Percentiles rank a stretch among this genome's conserved stretches.
Conservation (phyloP, 345 rosid genomes). For the Gossypium raimondii region DNA sequence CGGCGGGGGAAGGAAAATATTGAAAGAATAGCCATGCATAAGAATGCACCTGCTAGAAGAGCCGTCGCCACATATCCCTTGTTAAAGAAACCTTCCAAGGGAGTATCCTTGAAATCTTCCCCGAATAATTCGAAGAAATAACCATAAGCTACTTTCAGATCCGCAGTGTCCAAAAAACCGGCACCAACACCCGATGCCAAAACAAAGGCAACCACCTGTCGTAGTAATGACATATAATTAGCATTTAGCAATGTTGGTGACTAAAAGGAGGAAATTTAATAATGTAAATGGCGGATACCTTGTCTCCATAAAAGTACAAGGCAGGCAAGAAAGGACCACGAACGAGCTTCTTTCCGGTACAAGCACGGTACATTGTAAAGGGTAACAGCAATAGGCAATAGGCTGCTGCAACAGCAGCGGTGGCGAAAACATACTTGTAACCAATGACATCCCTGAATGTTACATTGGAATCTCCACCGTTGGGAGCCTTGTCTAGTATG, state of each 20-base stretch:
- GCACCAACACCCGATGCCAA: slow-evolving; percentile 7
- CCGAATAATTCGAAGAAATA: not conserved
- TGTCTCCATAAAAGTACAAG: not conserved
- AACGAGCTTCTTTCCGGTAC: not conserved
- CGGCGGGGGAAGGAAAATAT: not conserved
- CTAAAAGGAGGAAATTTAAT: not conserved
- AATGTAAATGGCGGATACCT: not conserved
- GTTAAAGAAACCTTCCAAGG: slow-evolving; percentile 7
- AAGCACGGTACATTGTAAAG: not conserved
- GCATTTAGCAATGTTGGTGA: not conserved
- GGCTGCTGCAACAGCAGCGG: not conserved
- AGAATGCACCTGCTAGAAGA: slow-evolving; percentile 6
- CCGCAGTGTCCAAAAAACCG: not conserved
- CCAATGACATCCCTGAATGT: not conserved
- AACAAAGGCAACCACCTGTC: not conserved
- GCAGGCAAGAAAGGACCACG: not conserved
- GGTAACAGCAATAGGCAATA: not conserved
- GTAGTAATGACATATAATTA: no score
- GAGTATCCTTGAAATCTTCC: not conserved
- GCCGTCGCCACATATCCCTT: not conserved
- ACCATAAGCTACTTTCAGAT: not conserved
- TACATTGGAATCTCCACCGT: not conserved
- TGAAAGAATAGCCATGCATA: slow-evolving; percentile 9
- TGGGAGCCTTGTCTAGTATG: not conserved
- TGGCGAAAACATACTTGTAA: not conserved